Evolutionary conservation across 169 alveolate species (phyloP).

Genomic region (Cryptosporidium sp.): DNA sequence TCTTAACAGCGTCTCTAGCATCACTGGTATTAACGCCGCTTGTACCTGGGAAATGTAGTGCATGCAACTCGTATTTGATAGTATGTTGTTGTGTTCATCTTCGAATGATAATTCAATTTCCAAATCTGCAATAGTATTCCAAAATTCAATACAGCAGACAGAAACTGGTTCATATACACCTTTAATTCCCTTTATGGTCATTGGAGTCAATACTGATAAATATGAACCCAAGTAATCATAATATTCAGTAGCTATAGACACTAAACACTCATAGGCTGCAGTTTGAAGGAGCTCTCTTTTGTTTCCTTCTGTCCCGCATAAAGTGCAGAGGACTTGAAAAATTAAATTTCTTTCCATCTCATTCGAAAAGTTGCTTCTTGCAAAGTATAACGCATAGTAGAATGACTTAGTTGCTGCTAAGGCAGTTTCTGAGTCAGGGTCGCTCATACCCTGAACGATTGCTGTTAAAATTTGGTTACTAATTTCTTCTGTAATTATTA

Average conservation of each 20-base stretch:
- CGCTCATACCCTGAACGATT: constrained; percentile 80
- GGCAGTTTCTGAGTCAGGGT: constrained; percentile 78
- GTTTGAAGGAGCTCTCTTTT: constrained; percentile 82
- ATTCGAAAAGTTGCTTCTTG: constrained; percentile 65
- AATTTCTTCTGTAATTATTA: constrained; percentile 76
- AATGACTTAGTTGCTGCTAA: constrained; percentile 81
- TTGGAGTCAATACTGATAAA: constrained; percentile 85
- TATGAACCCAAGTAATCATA: constrained; percentile 85
- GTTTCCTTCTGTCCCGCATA: constrained; percentile 83
- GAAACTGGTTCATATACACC: constrained; percentile 85
- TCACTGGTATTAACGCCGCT: constrained; percentile 85
- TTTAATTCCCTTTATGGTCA: constrained; percentile 87
- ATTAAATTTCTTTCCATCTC: constrained; percentile 60
- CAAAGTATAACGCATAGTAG: constrained; percentile 79
- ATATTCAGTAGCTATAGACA: constrained; percentile 86
- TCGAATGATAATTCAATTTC: constrained; percentile 81
- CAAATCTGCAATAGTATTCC: constrained; percentile 90
- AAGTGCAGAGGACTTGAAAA: constrained; percentile 74
- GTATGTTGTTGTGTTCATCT: constrained; percentile 47
- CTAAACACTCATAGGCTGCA: constrained; percentile 89
- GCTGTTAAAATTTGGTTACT: constrained; percentile 82
- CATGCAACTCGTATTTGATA: constrained; percentile 76
- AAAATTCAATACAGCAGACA: constrained; percentile 88
- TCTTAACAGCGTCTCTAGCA: constrained; percentile 85
- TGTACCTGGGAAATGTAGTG: constrained; percentile 85